Evolutionary conservation across 345 rosid genomes (phyloP), one percentile per base, ranked within the genome.

Genomic region (Populus nigra): DNA sequence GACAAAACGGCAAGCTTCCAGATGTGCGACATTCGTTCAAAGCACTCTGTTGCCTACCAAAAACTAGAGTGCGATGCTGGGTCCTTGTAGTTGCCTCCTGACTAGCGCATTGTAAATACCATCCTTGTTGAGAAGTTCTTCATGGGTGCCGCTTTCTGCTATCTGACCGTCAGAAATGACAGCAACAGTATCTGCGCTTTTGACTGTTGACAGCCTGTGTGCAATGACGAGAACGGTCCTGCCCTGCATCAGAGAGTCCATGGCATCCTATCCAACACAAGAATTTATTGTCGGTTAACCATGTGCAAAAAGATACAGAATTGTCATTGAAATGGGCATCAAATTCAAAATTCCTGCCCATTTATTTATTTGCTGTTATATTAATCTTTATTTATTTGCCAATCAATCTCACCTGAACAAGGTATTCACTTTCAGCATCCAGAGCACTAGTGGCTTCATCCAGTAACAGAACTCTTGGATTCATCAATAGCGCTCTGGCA

Each of bases 381-480:
- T 15, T 47, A 47, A 47, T 47, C 5, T 47, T 47, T 25, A 25
- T 25, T 25, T 25, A 25, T 25, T 25, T 18, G 72, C 27, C 29
- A 55, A 57, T 55, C 29, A 55, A 57, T 63, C 77, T 77, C 73
- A 94, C 98, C 93, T 95, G 98, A 72, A 95, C 99, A 55, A 95
- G 93, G 89, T 86, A 93, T 83, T 93, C 99, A 2, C 98, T 93
- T 83, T 95, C 98, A 1, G 98, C 97, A 79, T 95, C 99, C 23
- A 95, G 88, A 67, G 99, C 99, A 81, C 99, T 95, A 25, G 98
- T 95, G 76, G 99, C 97, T 90, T 95, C 99, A 79, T 95, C 99
- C 65, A 95, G 82, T 5, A 95, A 90, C 78, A 91, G 79, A 78
- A 95, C 90, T 78, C 83, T 91, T 1, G 99, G 99, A 83, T 95